Evolutionary conservation across 208 protist species (phyloP).

Genomic region (Trichomonas vaginalis): DNA sequence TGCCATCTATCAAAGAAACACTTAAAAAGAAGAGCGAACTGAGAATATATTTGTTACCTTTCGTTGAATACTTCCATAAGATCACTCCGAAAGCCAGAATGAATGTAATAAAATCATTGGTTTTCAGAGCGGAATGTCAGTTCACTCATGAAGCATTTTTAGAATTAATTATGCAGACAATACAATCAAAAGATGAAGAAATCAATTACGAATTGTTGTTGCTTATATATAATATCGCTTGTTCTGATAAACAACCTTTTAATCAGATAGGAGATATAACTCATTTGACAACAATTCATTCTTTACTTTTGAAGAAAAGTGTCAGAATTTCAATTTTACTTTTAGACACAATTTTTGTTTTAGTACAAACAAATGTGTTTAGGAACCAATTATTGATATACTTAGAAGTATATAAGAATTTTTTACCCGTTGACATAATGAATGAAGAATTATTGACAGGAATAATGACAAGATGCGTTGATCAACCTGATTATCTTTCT

Average conservation of each 20-base stretch:
- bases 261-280: neutral
- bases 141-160: neutral
- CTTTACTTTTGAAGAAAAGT: neutral
- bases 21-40: neutral
- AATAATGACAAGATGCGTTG: neutral
- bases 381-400: neutral
- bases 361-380: neutral
- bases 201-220: neutral
- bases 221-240: neutral
- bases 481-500: neutral
- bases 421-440: neutral
- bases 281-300: neutral
- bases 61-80: neutral
- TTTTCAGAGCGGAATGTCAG: neutral
- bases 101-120: neutral
- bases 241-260: neutral
- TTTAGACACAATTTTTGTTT: neutral
- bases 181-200: neutral
- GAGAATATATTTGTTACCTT: neutral
- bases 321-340: neutral
- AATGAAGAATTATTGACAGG: neutral
- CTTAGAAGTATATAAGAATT: neutral
- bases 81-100: neutral
- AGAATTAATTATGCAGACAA: neutral
- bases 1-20: neutral